phyloP scores from a whole-genome alignment of 2,329 filamentous ascomycete species.

The Fusarium odoratissimum region DNA sequence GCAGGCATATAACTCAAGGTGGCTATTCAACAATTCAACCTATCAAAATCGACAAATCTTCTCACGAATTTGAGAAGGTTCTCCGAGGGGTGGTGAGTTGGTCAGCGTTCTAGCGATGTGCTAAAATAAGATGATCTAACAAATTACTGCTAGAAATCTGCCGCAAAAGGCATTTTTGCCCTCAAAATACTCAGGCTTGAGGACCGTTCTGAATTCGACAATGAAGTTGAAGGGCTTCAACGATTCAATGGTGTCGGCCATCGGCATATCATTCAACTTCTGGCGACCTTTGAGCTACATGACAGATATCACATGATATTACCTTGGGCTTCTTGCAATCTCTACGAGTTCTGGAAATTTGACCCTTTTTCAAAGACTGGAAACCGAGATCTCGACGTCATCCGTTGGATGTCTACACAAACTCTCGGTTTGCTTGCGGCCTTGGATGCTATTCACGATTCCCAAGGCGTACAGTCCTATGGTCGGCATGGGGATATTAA shows the following conservation, averaged over 20 bases:
- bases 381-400: neutral
- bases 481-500: neutral
- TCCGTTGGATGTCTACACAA: neutral
- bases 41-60: neutral
- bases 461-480: neutral
- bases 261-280: neutral
- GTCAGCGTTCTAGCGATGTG: rapidly evolving
- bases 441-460: neutral
- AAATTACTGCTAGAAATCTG: neutral
- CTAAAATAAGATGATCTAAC: neutral
- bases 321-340: neutral
- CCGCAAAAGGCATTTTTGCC: neutral
- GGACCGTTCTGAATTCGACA: neutral
- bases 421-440: neutral
- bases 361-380: neutral
- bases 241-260: neutral
- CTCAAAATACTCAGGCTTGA: neutral
- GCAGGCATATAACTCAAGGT: neutral
- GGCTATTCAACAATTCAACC: neutral
- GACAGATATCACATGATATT: neutral
- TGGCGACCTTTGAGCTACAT: neutral
- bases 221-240: neutral
- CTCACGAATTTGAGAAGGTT: neutral
- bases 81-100: neutral
- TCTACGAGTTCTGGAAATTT: neutral